phyloP scores from a whole-genome alignment of 805 yeast species.

The Starmerella sp. region DNA sequence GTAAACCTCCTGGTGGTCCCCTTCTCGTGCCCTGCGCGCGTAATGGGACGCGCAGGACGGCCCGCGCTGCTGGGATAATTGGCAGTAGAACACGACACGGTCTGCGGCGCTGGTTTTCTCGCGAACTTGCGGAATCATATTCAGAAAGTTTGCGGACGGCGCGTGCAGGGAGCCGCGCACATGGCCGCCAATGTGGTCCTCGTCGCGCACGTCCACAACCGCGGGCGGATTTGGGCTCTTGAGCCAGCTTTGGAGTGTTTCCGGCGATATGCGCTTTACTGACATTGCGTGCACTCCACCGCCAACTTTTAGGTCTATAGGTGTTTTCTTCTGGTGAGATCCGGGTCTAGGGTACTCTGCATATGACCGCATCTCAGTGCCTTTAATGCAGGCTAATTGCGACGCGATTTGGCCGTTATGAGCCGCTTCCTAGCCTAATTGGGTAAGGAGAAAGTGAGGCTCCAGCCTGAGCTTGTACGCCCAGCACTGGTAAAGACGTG shows the following conservation, averaged over 20 bases:
- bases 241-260: constrained; percentile 26
- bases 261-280: constrained; percentile 17
- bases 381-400: neutral
- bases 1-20: constrained; percentile 40
- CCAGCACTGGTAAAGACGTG: no score
- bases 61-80: constrained; percentile 82
- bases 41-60: constrained; percentile 60
- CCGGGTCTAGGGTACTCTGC: neutral
- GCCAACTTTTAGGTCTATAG: neutral
- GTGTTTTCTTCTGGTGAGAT: neutral
- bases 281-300: neutral
- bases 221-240: constrained; percentile 23
- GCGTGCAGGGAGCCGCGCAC: constrained; percentile 44
- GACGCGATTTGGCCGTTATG: neutral
- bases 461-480: no score
- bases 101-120: constrained; percentile 30
- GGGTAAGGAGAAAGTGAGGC: neutral
- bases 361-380: neutral
- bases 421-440: neutral
- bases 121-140: constrained; percentile 33
- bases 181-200: constrained; percentile 71
- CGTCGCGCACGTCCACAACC: constrained; percentile 77
- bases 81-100: constrained; percentile 79
- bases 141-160: constrained; percentile 40
- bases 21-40: neutral